Conservation (phyloP, 306 rosid species). For the Quercus rubra region DNA sequence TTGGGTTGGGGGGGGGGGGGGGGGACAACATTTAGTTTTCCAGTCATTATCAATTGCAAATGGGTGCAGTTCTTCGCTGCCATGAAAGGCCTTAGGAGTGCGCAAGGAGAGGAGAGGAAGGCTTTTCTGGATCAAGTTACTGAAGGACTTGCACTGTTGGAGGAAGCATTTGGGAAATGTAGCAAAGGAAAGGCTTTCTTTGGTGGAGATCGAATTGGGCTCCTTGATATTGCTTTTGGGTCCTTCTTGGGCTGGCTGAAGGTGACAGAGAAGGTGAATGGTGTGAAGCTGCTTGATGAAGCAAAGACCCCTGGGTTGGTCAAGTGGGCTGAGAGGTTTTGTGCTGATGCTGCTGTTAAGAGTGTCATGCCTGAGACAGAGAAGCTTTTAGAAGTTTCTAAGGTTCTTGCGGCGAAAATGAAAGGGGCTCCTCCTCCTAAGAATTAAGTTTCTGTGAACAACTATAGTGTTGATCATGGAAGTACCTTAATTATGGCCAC, state of each 20-base stretch:
- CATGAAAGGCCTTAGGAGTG: constrained; percentile 21
- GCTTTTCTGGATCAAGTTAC: constrained; percentile 21
- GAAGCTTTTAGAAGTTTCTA: constrained; percentile 49
- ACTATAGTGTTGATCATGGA: neutral
- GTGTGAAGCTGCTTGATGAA: constrained; percentile 39
- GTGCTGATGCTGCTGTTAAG: constrained; percentile 41
- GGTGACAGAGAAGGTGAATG: constrained; percentile 28
- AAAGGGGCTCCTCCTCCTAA: constrained; percentile 9
- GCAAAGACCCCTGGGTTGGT: constrained; percentile 37
- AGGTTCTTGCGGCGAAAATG: constrained; percentile 13
- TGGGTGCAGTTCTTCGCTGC: constrained; percentile 44
- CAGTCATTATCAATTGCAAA: neutral
- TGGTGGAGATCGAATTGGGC: constrained; percentile 52
- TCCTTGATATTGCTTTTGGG: constrained; percentile 61
- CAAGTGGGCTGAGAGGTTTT: constrained; percentile 46
- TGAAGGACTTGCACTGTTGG: constrained; percentile 34
- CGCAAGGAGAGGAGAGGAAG: constrained; percentile 40
- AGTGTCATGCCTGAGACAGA: constrained; percentile 45
- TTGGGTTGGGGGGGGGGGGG: too few relatives aligned
- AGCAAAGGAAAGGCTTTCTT: constrained; percentile 58
- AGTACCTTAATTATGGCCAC: neutral
- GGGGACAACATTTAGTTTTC: neutral
- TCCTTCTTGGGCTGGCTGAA: constrained; percentile 49
- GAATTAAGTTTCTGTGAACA: neutral
- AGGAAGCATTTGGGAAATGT: constrained; percentile 34